These are phyloP conservation scores for Arxiozyma heterogenica DNA, from an alignment of 1,139 yeast species.

Conservation along the genomic window DNA sequence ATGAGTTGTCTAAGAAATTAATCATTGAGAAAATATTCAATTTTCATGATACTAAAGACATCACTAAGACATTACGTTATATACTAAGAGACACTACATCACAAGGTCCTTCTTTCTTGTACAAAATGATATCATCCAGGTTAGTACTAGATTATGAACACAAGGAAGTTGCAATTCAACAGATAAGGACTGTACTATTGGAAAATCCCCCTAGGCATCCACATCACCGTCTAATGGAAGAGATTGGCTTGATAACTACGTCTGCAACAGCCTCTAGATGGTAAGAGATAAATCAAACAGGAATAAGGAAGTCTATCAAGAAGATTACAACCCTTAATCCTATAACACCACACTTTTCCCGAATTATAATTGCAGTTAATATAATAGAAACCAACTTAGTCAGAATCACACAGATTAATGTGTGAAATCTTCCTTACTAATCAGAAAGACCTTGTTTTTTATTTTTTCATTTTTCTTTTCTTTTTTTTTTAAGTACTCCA, in stretches of 20 bases:
- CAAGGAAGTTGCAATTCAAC: slow-evolving; percentile 47
- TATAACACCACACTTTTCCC: too few species aligned
- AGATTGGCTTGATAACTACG: slow-evolving; percentile 57
- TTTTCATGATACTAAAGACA: not conserved
- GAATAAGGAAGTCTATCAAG: not conserved
- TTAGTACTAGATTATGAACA: slow-evolving; percentile 41
- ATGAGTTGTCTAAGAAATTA: slow-evolving; percentile 49
- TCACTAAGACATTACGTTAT: slow-evolving; percentile 8
- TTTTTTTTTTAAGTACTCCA: too few species aligned
- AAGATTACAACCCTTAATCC: too few species aligned
- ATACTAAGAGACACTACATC: slow-evolving; percentile 47
- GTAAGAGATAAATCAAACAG: not conserved
- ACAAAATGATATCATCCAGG: slow-evolving; percentile 66
- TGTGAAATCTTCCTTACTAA: too few species aligned
- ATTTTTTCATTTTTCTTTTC: too few species aligned
- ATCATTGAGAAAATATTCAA: slow-evolving; percentile 54
- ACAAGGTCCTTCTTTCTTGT: slow-evolving; percentile 79
- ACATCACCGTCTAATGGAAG: slow-evolving; percentile 77
- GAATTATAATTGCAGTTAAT: too few species aligned
- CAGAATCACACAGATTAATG: too few species aligned
- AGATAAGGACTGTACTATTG: slow-evolving; percentile 52
- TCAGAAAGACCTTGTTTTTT: too few species aligned
- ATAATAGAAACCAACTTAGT: too few species aligned
- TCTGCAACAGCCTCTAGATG: not conserved
- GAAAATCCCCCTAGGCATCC: slow-evolving; percentile 56